Evolutionary conservation across 176 grass and related monocot species (phyloP).

Genomic region (Oryza meridionalis): DNA sequence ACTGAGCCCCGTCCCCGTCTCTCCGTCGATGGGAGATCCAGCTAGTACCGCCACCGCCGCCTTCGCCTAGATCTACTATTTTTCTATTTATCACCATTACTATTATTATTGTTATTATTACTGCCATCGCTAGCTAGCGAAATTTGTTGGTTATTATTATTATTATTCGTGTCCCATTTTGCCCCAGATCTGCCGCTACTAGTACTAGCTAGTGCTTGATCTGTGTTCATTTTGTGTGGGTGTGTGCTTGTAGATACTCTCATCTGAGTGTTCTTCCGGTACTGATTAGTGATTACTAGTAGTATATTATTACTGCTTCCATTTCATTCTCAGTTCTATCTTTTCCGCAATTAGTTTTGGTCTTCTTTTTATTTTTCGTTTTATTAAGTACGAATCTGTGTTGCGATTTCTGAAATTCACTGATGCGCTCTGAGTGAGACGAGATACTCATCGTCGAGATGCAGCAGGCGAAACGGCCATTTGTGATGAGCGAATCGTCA

Average conservation of each 20-base stretch:
- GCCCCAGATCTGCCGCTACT: slow-evolving; percentile 39
- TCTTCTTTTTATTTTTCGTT: background rate
- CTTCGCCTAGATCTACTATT: slow-evolving; percentile 39
- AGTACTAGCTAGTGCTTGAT: background rate
- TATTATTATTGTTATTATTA: background rate
- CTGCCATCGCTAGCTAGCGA: background rate
- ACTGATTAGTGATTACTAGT: slow-evolving; percentile 12
- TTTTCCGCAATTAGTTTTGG: background rate
- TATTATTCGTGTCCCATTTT: slow-evolving; percentile 43
- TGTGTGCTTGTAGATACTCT: slow-evolving; percentile 54
- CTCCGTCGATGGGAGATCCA: background rate
- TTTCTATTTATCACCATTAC: background rate
- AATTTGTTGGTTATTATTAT: slow-evolving; percentile 32
- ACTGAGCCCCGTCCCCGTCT: slow-evolving; percentile 36
- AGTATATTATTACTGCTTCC: background rate
- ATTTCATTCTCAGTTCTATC: background rate
- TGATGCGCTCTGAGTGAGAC: too few species aligned
- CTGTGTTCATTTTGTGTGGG: background rate
- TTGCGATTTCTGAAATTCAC: background rate
- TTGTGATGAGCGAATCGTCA: background rate
- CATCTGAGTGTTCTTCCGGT: background rate
- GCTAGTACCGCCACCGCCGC: background rate
- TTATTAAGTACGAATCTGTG: background rate
- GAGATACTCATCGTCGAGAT: too few species aligned
- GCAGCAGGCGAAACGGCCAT: background rate